Conservation (phyloP, 305 asterid genomes). For the Solanum hybrid region DNA sequence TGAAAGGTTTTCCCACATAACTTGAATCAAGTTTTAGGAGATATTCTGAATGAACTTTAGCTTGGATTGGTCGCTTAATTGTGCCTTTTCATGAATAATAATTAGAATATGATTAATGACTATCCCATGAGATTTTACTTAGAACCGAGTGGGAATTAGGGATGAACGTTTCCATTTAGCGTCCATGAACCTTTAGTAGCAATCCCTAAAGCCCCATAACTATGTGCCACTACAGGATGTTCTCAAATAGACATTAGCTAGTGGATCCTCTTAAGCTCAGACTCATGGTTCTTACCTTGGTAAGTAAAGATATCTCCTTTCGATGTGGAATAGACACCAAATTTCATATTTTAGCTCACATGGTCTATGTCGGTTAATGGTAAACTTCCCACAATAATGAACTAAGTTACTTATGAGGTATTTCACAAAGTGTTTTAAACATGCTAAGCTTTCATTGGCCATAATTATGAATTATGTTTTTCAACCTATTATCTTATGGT, state of each 20-base stretch:
- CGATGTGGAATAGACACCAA: background rate
- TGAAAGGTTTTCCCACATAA: background rate
- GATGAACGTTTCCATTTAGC: background rate
- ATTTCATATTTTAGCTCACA: background rate
- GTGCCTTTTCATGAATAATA: too few relatives aligned
- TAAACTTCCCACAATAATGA: background rate
- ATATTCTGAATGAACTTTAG: too few relatives aligned
- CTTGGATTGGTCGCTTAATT: background rate
- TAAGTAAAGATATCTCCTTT: background rate
- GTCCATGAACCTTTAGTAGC: background rate
- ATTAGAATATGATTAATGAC: background rate
- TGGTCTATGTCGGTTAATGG: background rate
- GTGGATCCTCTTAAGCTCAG: background rate
- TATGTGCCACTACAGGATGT: background rate
- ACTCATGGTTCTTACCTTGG: background rate
- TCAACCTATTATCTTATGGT: background rate
- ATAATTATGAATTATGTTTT: background rate
- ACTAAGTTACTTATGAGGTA: background rate
- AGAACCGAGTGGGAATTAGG: background rate
- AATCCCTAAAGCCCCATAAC: background rate
- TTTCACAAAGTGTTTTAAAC: background rate
- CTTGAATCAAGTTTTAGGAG: background rate
- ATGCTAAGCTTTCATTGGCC: background rate
- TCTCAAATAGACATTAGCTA: background rate
- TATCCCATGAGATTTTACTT: background rate